Evolutionary conservation across 257 asterid genomes (phyloP).

Genomic region (Verbascum thapsus): DNA sequence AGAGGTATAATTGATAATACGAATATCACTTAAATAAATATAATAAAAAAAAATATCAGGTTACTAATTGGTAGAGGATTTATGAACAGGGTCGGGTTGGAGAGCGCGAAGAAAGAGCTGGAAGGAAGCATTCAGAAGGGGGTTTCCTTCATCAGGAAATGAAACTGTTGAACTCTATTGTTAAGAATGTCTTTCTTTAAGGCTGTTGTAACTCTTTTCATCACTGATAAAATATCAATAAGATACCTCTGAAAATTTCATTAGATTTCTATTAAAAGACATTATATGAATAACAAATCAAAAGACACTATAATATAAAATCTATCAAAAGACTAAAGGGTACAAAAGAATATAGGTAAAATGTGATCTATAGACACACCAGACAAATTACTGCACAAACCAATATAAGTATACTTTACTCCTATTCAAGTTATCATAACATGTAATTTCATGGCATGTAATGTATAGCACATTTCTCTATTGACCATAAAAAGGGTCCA

Average conservation of each 20-base stretch:
- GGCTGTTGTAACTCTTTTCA: slow-evolving; percentile 6
- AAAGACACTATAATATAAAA: no score
- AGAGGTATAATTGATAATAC: slow-evolving; percentile 62
- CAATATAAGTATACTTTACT: no score
- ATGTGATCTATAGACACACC: no score
- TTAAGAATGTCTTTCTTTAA: slow-evolving; percentile 3
- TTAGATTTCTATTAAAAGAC: no score
- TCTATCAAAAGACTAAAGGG: no score
- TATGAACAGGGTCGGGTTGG: slow-evolving; percentile 65
- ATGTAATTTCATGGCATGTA: not conserved
- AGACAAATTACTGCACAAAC: no score
- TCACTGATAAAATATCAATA: slow-evolving; percentile 19
- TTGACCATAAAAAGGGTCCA: not conserved
- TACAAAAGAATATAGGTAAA: no score
- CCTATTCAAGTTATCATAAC: not conserved
- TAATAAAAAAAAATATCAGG: not conserved
- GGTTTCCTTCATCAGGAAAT: slow-evolving; percentile 70
- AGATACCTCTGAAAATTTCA: not conserved
- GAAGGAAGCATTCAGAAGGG: slow-evolving; percentile 82
- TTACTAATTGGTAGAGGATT: not conserved
- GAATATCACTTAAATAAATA: not conserved
- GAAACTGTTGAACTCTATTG: slow-evolving; percentile 20
- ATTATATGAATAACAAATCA: no score
- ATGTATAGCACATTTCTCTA: not conserved
- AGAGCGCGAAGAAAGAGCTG: slow-evolving; percentile 77